Evolutionary conservation across 1,139 yeast genomes (phyloP).

Genomic region (Pichia sp.): DNA sequence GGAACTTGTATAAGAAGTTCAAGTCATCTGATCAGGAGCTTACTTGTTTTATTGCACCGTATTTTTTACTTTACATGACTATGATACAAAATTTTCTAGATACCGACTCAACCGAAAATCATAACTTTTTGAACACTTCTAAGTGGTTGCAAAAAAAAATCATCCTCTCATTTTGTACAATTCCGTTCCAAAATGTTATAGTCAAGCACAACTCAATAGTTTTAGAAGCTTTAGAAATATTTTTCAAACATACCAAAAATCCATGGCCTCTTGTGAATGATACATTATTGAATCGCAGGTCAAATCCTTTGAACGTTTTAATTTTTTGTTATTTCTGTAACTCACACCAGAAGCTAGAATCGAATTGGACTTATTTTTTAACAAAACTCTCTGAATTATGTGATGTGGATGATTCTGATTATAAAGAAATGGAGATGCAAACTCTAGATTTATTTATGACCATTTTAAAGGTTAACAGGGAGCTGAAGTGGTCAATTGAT

Average conservation of each 20-base stretch:
- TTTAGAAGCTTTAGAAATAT: constrained; percentile 19
- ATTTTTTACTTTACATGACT: constrained; percentile 14
- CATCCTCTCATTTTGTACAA: constrained; percentile 12
- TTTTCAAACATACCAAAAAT: constrained; percentile 13
- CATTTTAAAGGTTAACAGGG: constrained; percentile 15
- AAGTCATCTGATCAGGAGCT: background rate
- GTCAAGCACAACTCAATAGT: constrained; percentile 5
- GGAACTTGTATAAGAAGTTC: constrained; percentile 4
- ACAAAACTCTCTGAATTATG: constrained; percentile 5
- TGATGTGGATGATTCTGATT: constrained; percentile 8
- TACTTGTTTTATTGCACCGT: constrained; percentile 17
- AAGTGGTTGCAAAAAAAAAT: constrained; percentile 13
- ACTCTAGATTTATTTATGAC: constrained; percentile 8
- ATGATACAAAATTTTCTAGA: constrained; percentile 14
- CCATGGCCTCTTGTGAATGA: constrained; percentile 20
- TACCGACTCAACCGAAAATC: constrained; percentile 5
- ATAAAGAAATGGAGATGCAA: constrained; percentile 3
- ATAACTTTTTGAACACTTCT: constrained; percentile 7
- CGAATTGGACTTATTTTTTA: constrained; percentile 21
- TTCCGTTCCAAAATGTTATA: constrained; percentile 13
- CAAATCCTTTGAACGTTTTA: constrained; percentile 13
- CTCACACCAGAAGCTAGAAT: constrained; percentile 13
- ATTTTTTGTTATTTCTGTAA: constrained; percentile 19
- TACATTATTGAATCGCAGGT: constrained; percentile 3
- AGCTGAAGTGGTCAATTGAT: constrained; percentile 22